phyloP scores from a whole-genome alignment of 257 asterid genomes.

The Handroanthus guayacan region DNA sequence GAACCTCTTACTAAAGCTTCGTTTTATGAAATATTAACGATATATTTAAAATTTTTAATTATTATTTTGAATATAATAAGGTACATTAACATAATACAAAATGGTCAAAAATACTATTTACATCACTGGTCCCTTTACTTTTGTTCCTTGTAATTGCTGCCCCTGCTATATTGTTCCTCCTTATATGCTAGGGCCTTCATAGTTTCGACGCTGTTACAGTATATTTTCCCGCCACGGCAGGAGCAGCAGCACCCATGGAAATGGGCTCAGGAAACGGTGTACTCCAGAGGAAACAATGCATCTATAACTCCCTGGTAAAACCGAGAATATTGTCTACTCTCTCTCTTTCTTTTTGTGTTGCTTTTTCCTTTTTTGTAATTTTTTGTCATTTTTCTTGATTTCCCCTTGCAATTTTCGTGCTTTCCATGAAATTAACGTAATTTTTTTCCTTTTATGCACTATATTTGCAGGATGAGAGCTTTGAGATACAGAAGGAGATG shows the following conservation, averaged over 20 bases:
- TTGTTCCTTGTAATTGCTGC: slow-evolving; percentile 15
- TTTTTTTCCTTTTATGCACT: not conserved
- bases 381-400: not conserved
- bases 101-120: not conserved
- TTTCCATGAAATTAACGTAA: slow-evolving; percentile 4
- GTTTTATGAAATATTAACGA: too few species aligned
- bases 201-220: slow-evolving; percentile 15
- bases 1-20: too few species aligned
- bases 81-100: too few species aligned
- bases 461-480: slow-evolving; percentile 65
- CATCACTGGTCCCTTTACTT: not conserved
- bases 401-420: not conserved
- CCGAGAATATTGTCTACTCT: not conserved
- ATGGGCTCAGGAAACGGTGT: slow-evolving; percentile 51
- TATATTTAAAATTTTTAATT: too few species aligned
- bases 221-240: slow-evolving; percentile 75
- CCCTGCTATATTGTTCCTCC: slow-evolving; percentile 28
- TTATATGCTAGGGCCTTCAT: slow-evolving; percentile 32
- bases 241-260: slow-evolving; percentile 65
- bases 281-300: slow-evolving; percentile 69
- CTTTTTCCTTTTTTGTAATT: not conserved
- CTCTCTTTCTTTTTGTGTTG: not conserved
- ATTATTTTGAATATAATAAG: too few species aligned
- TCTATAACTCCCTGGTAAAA: slow-evolving; percentile 70
- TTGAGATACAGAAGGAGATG: slow-evolving; percentile 74